Base-by-base conservation (phyloP, 106 monocot genomes). In the Acanthochlamys bracteata region DNA sequence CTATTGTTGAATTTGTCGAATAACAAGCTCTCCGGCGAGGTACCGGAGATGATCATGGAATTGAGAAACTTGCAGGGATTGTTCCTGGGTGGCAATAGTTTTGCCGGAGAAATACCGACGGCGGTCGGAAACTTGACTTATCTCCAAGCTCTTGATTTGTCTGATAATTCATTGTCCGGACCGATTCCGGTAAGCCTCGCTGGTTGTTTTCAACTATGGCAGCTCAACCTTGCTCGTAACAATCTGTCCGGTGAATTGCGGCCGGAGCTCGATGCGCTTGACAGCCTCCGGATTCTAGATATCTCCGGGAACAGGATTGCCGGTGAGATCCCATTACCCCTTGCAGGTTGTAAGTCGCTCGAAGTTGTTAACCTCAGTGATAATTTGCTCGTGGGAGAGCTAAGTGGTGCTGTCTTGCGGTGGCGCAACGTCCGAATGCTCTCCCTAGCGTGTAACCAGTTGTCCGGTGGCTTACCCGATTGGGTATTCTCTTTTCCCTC, bases 251-350 rank as follows among this genome's bases (percentile, higher is more conserved):
- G 91, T 55, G 75, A 74, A 14, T 65, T 96, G 22, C 78, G 71
- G n/a, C 91, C 88, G 12, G 90, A 91, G 75, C 81, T 96, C 12
- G 96, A 84, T 46, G 91, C 96, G 0, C 71, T 90, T 7, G 91
- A 91, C 57, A 83, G 96, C 54, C 80, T 96, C 22, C 62, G 76
- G 33, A 78, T 98, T 13, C 77, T 98, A 4, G 85, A 83, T 53
- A 33, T 98, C 11, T 66, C 80, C 20, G 62, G 72, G 24, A 98
- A 98, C 61, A 39, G 61, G 19, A 75, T 98, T 56, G 74, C 90
- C 23, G 96, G 96, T n/a, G 96, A 98, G 83, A 82, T 98, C 54
- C 91, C 96, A 0, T 76, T 98, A 46, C 91, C 91, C 0, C 67
- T 98, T 9, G 96, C 96, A 0, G 96, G 88, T 10, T 88, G 90